phyloP scores from a whole-genome alignment of 345 rosid species.

The Passiflora organensis region DNA sequence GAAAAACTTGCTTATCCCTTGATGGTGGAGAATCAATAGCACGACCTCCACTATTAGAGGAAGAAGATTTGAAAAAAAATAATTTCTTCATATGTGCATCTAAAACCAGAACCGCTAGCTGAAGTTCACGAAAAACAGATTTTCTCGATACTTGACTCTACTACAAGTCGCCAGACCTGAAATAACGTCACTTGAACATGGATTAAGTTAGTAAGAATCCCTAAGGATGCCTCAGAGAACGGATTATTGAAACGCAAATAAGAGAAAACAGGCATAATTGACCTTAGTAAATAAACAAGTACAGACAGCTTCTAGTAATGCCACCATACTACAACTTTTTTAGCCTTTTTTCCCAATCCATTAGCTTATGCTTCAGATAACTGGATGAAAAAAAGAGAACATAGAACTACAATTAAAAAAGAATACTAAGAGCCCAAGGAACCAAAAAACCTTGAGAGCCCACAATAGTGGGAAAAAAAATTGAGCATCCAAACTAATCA shows the following conservation, averaged over 20 bases:
- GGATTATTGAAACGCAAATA: constrained; percentile 10
- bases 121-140: constrained; percentile 17
- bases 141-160: constrained; percentile 1
- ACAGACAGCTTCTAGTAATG: constrained; percentile 15
- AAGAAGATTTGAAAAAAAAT: constrained; percentile 69
- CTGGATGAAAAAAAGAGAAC: constrained; percentile 5
- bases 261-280: constrained; percentile 1
- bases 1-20: constrained; percentile 39
- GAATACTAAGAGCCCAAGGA: too few relatives aligned
- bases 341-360: not conserved
- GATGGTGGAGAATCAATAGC: constrained; percentile 30
- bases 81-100: constrained; percentile 67
- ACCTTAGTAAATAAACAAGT: constrained; percentile 13
- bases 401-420: constrained; percentile 18
- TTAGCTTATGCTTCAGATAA: constrained; percentile 2
- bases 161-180: constrained; percentile 28
- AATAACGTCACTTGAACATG: constrained; percentile 18
- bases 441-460: too few relatives aligned
- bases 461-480: too few relatives aligned
- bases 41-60: constrained; percentile 36
- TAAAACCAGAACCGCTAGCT: constrained; percentile 12
- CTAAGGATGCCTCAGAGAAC: constrained; percentile 8
- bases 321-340: too few relatives aligned
- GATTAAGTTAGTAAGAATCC: constrained; percentile 13
- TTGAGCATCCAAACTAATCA: too few relatives aligned